A percentile compares a stretch with the other conserved stretches of the same genome.
These are phyloP conservation scores for Alternaria panax DNA, from an alignment of 2,329 filamentous ascomycete species.

Conservation along the genomic window DNA sequence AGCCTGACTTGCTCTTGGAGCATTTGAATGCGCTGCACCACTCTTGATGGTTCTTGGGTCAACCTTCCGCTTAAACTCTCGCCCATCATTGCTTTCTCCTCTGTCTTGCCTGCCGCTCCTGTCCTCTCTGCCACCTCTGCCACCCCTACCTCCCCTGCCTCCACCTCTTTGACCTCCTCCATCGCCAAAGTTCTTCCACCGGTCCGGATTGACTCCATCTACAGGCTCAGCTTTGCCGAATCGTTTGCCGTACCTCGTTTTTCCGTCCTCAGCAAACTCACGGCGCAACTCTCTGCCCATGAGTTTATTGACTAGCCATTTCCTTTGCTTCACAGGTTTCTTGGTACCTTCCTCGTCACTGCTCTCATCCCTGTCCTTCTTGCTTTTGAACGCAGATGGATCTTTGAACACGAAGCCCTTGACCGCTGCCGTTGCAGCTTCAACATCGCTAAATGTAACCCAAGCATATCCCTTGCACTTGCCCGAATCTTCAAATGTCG, in stretches of 20 bases:
- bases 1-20: conserved; percentile 74
- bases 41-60: conserved; percentile 56
- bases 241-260: conserved; percentile 89
- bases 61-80: conserved; percentile 45
- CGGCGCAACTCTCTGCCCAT: conserved; percentile 82
- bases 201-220: conserved; percentile 46
- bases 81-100: conserved; percentile 35
- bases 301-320: conserved; percentile 86
- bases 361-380: conserved; percentile 63
- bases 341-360: conserved; percentile 54
- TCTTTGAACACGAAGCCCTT: conserved; percentile 79
- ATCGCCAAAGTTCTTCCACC: conserved; percentile 39
- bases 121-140: neutral
- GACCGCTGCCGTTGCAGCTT: conserved; percentile 77
- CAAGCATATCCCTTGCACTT: conserved; percentile 99
- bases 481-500: conserved; percentile 93
- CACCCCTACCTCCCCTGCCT: neutral
- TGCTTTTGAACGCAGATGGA: conserved; percentile 57
- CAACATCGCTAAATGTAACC: conserved; percentile 85
- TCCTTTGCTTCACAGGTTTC: conserved; percentile 59
- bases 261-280: conserved; percentile 92
- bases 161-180: conserved; percentile 35
- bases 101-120: conserved; percentile 35
- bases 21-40: conserved; percentile 54
- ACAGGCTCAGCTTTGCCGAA: conserved; percentile 68